These are phyloP conservation scores for Taiozyma sp. DNA, from an alignment of 1,139 yeast genomes.

Conservation along the genomic window DNA sequence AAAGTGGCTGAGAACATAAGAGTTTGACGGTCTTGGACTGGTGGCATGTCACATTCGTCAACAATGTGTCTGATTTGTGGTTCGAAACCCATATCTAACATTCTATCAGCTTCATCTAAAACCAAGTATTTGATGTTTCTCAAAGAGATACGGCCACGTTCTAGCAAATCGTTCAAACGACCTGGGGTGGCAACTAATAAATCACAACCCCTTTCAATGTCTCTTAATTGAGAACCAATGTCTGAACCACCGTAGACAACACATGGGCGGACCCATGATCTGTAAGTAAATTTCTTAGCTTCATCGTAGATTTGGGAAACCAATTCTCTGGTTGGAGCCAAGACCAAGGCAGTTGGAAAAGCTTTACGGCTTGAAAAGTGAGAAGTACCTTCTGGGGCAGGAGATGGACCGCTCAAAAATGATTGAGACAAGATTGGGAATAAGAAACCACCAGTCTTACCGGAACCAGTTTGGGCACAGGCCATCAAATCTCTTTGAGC, in stretches of 20 bases:
- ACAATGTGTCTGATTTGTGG: constrained; percentile 99
- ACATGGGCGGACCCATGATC: constrained; percentile 98
- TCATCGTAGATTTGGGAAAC: constrained; percentile 96
- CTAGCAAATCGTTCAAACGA: constrained; percentile 92
- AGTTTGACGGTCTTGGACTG: constrained; percentile 86
- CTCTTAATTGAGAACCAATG: constrained; percentile 80
- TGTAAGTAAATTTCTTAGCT: constrained; percentile 91
- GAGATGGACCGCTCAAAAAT: constrained; percentile 83
- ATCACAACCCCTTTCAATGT: constrained; percentile 92
- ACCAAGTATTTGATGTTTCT: constrained; percentile 90
- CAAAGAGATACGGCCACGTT: constrained; percentile 90
- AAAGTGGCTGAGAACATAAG: constrained; percentile 98
- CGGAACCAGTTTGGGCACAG: constrained; percentile 99
- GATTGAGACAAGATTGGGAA: constrained; percentile 97
- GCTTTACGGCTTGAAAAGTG: constrained; percentile 72
- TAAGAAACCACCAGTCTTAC: constrained; percentile 99
- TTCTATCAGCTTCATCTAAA: constrained; percentile 98
- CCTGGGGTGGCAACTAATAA: constrained; percentile 98
- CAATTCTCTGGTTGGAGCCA: constrained; percentile 99
- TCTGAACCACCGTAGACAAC: constrained; percentile 99
- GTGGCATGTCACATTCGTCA: constrained; percentile 97
- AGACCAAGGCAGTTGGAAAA: constrained; percentile 87
- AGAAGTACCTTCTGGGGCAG: constrained; percentile 47
- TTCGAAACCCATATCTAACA: constrained; percentile 99
- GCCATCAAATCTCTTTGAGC: constrained; percentile 98